phyloP scores from a whole-genome alignment of 768 basidiomycete species.

The Cystofilobasidium bisporidii region DNA sequence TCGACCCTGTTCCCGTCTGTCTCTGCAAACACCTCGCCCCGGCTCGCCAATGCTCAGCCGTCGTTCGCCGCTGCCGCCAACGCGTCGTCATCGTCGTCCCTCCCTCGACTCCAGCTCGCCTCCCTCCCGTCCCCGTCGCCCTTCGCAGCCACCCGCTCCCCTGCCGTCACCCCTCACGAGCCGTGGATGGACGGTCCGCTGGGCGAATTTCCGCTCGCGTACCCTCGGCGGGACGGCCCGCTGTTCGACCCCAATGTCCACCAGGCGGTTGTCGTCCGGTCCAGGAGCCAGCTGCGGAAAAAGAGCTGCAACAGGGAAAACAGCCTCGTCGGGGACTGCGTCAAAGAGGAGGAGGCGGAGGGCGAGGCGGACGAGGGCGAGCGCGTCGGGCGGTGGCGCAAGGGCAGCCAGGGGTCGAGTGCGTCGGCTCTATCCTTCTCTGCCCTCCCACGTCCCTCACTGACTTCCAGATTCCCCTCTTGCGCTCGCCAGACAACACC shows the following conservation, averaged over 20 bases:
- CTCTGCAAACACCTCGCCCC: slow-evolving; percentile 9
- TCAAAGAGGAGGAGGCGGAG: slow-evolving; percentile 5
- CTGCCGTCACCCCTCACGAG: slow-evolving; percentile 14
- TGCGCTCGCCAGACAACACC: too few relatives aligned
- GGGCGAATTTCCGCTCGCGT: slow-evolving; percentile 25
- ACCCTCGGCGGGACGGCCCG: slow-evolving; percentile 12
- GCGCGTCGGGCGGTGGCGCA: neutral
- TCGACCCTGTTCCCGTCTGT: neutral
- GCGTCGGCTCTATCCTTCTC: neutral
- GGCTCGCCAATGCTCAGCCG: too few relatives aligned
- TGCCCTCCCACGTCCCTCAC: neutral
- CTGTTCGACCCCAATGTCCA: slow-evolving; percentile 20
- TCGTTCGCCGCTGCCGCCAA: neutral
- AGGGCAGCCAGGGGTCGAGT: neutral
- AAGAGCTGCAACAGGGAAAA: slow-evolving; percentile 8
- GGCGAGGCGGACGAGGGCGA: neutral
- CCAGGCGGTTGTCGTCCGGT: neutral
- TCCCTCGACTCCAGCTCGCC: neutral
- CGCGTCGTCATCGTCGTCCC: neutral
- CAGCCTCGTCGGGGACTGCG: slow-evolving; percentile 10
- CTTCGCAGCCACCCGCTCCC: slow-evolving; percentile 14
- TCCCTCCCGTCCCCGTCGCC: slow-evolving; percentile 9
- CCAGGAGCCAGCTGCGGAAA: slow-evolving; percentile 7
- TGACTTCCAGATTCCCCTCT: neutral
- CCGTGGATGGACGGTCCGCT: slow-evolving; percentile 29